phyloP scores from a whole-genome alignment of 2,329 filamentous ascomycete species.

The Fusarium sarcochroum region DNA sequence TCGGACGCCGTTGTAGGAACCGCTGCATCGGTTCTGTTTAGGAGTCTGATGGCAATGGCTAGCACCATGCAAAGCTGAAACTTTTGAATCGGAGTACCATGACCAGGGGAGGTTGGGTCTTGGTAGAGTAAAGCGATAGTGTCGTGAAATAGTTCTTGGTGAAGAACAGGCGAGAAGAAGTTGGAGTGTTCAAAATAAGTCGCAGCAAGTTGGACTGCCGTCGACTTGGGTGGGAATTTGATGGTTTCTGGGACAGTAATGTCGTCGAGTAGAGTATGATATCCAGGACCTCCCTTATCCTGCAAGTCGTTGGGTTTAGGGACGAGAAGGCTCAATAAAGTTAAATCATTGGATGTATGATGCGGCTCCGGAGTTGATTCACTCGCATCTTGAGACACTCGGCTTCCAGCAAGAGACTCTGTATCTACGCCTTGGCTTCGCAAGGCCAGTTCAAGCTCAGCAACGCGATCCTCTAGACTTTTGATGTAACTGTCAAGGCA shows the following conservation, averaged over 20 bases:
- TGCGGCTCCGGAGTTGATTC: background rate
- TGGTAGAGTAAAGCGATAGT: conserved; percentile 22
- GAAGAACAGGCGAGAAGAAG: conserved; percentile 47
- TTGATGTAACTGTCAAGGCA: conserved; percentile 43
- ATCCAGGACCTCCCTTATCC: background rate
- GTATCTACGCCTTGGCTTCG: conserved; percentile 17
- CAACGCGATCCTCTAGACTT: conserved; percentile 46
- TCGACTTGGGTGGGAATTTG: conserved; percentile 29
- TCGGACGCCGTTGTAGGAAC: conserved; percentile 33
- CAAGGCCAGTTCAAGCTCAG: conserved; percentile 39
- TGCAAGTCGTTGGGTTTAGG: background rate
- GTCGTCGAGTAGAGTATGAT: conserved; percentile 26
- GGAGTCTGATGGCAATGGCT: conserved; percentile 27
- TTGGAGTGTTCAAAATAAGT: conserved; percentile 50
- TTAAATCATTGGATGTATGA: background rate
- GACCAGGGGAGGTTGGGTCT: background rate
- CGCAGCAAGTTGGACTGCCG: conserved; percentile 22
- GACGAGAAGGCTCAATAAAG: background rate
- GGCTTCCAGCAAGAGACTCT: background rate
- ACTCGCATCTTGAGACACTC: background rate
- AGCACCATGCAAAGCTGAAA: conserved; percentile 33
- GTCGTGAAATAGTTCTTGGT: conserved; percentile 28
- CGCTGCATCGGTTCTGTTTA: conserved; percentile 30
- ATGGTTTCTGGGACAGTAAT: background rate
- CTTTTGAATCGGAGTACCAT: background rate